Evolutionary conservation across 768 basidiomycete species (phyloP), one percentile per base, ranked within the genome.

Genomic region (Cyclocybe cylindracea): DNA sequence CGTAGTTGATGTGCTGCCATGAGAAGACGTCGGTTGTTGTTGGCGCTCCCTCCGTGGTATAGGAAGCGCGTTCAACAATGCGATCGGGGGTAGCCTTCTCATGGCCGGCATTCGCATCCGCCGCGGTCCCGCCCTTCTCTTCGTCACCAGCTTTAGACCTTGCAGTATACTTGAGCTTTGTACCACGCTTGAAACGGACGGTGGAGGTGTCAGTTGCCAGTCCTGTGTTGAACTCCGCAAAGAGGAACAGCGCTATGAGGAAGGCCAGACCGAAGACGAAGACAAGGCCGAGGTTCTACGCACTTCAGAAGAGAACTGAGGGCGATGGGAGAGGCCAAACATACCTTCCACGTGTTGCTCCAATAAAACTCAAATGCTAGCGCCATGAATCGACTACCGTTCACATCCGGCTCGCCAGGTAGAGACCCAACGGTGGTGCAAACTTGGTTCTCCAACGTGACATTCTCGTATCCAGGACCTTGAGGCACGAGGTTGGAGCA

Each of bases 1-100:
- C 80, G 62, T 94, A 95, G 54, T 77, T 71, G 44, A 92, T 56
- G 51, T 84, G 73, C 50, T 85, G 77, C 90, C 91, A 97, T 1
- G 94, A 90, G 70, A 97, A 95, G 9, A 87, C 74, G 58, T 87
- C 78, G 6, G 68, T 74, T 72, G 65, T 69, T n/a, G 66, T 68
- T 61, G 68, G 55, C 10, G 44, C 41, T 24, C 24, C 24, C 24
- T 24, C 24, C 24, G 24, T 16, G 16, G n/a, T n/a, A n/a, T n/a
- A n/a, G n/a, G 16, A 16, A 24, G 24, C 2, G 5, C 24, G 24
- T 24, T 24, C 24, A 5, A 24, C 24, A 24, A 2, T 2, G n/a
- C n/a, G 24, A 24, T 0, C 24, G 24, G n/a, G n/a, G 3, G 3
- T 24, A 24, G 24, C 2, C 24, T 24, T 24, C 24, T 24, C 24